These are phyloP conservation scores for Yamadazyma laniorum DNA, from an alignment of 805 yeast species.

Conservation along the genomic window DNA sequence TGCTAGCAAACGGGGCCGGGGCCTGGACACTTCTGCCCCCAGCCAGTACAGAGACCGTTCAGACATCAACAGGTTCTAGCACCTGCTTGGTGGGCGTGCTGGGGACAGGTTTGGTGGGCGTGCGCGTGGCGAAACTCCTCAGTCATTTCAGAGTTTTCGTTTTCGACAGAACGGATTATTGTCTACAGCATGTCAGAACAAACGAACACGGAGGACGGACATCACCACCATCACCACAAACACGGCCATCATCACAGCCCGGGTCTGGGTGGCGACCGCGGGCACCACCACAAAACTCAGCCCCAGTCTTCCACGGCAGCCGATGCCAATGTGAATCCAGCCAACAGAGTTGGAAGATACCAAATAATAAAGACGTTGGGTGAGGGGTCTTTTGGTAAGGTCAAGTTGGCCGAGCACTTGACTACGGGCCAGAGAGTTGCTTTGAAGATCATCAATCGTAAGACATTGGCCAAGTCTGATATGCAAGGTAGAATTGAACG, in stretches of 20 bases:
- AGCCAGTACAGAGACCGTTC: background rate
- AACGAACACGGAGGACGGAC: background rate
- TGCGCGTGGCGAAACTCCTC: background rate
- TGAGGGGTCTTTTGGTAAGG: slow-evolving; percentile 96
- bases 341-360: slow-evolving; percentile 77
- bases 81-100: no score
- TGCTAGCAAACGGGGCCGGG: no score
- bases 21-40: background rate
- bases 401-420: slow-evolving; percentile 84
- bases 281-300: slow-evolving; percentile 1
- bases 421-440: slow-evolving; percentile 93
- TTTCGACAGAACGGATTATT: slow-evolving; percentile 3
- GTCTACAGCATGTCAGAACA: slow-evolving; percentile 4
- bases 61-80: slow-evolving; percentile 6
- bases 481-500: slow-evolving; percentile 97
- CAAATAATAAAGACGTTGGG: slow-evolving; percentile 91
- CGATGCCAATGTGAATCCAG: slow-evolving; percentile 31
- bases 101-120: no score
- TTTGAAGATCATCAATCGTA: slow-evolving; percentile 85
- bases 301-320: slow-evolving; percentile 10
- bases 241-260: slow-evolving; percentile 14
- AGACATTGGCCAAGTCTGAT: slow-evolving; percentile 88
- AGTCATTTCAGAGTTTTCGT: background rate
- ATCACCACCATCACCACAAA: slow-evolving; percentile 5
- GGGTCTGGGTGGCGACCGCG: slow-evolving; percentile 4